Evolutionary conservation across 2,329 filamentous ascomycete genomes (phyloP).

Genomic region (Fusarium guadeloupense): DNA sequence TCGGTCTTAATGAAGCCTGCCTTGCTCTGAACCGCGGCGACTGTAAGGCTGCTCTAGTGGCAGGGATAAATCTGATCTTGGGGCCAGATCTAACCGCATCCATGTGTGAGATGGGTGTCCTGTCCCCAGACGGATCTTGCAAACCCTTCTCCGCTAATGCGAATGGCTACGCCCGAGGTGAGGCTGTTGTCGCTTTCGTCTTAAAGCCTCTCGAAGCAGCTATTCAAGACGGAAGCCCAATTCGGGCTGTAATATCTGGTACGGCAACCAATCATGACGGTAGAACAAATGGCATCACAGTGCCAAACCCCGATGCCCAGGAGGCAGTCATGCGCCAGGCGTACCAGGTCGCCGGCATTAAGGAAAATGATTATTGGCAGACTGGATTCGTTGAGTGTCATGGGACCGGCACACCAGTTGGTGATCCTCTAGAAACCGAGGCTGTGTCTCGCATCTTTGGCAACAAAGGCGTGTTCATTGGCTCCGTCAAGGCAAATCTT

Average conservation of each 20-base stretch:
- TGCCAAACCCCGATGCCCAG: background rate
- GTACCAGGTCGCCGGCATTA: background rate
- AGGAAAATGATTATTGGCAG: background rate
- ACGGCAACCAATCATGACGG: background rate
- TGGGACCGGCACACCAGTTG: background rate
- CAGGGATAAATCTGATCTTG: conserved; percentile 47
- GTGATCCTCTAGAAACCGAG: background rate
- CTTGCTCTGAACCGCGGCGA: conserved; percentile 42
- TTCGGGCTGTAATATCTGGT: background rate
- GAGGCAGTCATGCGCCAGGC: background rate
- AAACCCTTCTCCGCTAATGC: background rate
- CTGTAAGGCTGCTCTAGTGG: conserved; percentile 45
- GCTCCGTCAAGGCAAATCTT: background rate
- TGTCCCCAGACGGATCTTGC: conserved; percentile 1
- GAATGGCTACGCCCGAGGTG: background rate
- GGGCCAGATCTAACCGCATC: conserved; percentile 36
- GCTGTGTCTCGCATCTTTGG: background rate
- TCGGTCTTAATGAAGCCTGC: conserved; percentile 47
- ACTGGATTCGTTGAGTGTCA: background rate
- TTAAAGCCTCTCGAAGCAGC: background rate
- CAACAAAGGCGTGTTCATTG: background rate
- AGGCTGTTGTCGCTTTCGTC: background rate
- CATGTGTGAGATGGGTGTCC: conserved; percentile 39
- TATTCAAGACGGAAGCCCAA: background rate
- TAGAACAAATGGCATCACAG: background rate